phyloP scores from a whole-genome alignment of 805 yeast genomes.

The Candida caryicola region DNA sequence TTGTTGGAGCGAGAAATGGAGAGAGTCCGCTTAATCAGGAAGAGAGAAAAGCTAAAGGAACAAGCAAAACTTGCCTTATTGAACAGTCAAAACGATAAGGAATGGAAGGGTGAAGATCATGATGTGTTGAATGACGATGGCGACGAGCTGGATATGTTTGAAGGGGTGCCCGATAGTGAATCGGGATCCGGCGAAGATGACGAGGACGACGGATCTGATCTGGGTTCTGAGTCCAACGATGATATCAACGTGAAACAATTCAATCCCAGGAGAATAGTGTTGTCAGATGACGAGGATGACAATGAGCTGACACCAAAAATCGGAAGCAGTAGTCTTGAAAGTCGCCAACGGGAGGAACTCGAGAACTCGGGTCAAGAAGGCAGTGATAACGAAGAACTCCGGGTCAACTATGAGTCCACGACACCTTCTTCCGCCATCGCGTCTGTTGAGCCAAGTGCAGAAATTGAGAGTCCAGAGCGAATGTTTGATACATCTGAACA shows the following conservation, averaged over 20 bases:
- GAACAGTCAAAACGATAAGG: slow-evolving; percentile 13
- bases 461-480: no score
- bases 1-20: slow-evolving; percentile 51
- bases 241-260: slow-evolving; percentile 15
- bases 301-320: slow-evolving; percentile 5
- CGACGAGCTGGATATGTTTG: slow-evolving; percentile 2
- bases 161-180: slow-evolving; percentile 17
- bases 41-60: slow-evolving; percentile 38
- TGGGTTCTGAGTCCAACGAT: no score
- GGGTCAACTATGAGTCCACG: not conserved
- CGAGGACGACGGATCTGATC: slow-evolving; percentile 18
- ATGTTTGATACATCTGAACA: slow-evolving; percentile 1
- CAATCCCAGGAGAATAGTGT: no score
- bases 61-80: slow-evolving; percentile 34
- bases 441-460: not conserved
- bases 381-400: slow-evolving; percentile 9
- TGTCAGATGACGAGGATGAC: slow-evolving; percentile 10
- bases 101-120: slow-evolving; percentile 18
- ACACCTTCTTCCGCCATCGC: not conserved
- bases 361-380: slow-evolving; percentile 16
- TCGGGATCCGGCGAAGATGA: slow-evolving; percentile 16
- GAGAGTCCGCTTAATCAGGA: slow-evolving; percentile 45
- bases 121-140: slow-evolving; percentile 17
- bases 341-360: slow-evolving; percentile 2
- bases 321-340: not conserved